phyloP scores from a whole-genome alignment of 441 rosid species.

The Breynia disticha region DNA sequence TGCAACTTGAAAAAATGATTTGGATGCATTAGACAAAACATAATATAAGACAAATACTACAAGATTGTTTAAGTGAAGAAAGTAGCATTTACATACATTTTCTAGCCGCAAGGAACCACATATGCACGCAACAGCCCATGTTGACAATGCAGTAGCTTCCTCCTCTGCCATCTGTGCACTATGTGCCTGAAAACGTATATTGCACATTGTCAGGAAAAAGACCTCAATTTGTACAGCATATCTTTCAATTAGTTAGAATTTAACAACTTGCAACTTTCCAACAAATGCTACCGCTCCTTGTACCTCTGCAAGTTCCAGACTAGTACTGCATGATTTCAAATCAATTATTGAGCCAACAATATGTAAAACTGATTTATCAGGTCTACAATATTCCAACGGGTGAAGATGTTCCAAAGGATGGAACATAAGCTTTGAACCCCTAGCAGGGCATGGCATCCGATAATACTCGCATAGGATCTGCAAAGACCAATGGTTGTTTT shows the following conservation, averaged over 20 bases:
- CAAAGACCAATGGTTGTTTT: conserved; percentile 63
- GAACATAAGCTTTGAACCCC: conserved; percentile 71
- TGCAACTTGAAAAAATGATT: too few species aligned
- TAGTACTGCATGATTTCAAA: conserved; percentile 57
- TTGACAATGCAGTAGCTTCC: conserved; percentile 82
- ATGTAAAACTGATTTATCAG: conserved; percentile 45
- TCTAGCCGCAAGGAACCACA: conserved; percentile 95
- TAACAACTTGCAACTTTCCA: conserved; percentile 1
- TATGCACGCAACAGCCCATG: conserved; percentile 83
- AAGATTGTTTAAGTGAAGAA: not conserved
- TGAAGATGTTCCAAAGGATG: conserved; percentile 93
- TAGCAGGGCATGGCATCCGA: conserved; percentile 44
- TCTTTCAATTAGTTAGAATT: conserved; percentile 9
- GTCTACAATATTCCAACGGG: conserved; percentile 71
- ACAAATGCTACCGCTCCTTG: not conserved
- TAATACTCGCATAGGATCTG: conserved; percentile 81
- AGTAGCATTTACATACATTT: conserved; percentile 55
- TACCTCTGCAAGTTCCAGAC: conserved; percentile 86
- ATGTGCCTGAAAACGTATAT: conserved; percentile 43
- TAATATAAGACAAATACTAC: conserved; percentile 3
- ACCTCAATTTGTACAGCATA: too few species aligned
- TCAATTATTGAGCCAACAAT: conserved; percentile 59
- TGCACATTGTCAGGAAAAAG: too few species aligned
- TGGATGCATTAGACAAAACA: not conserved
- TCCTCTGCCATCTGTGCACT: conserved; percentile 71